Evolutionary conservation across 108 stramenopile species (phyloP), one percentile per base, ranked within the genome.

Genomic region (Parietichytrium sp.): DNA sequence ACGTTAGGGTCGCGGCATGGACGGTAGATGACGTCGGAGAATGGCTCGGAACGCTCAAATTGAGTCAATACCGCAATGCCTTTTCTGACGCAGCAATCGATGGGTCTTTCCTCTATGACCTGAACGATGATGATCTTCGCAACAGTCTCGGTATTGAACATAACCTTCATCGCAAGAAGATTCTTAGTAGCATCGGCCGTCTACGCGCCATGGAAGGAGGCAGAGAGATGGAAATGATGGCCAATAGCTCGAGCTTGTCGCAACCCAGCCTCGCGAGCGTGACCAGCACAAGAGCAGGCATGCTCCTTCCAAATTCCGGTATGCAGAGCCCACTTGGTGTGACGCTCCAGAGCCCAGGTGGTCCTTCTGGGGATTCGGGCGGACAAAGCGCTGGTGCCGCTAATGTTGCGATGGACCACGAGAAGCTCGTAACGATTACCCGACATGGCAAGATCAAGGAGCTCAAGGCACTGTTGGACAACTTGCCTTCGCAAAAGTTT

Each of bases 71-170:
- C 61, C 87, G 87, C 45, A 91, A 93, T 31, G 85, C 92, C 20
- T 95, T 95, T 61, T 83, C 84, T 15, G 92, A 93, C 55, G 93
- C 91, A 13, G 93, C 94, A 0, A 91, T 95, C 25, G 94, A 95
- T 79, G 94, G 94, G 10, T 85, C 90, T 36, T 93, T 95, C 87
- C 83, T 95, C 47, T 93, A 91, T 55, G 92, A 93, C 55, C 88
- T 95, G 30, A 93, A 90, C 55, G 94, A 95, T 79, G 94, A 95
- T 54, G 94, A 95, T 79, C 84, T 95, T 52, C 87, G 86, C 52
- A 92, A 91, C 85, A 93, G 92, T 10, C 83, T 95, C n/a, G 94
- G 94, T 16, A 90, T 95, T 48, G 93, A 94, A 83, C 94, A 95
- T 77, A 84, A 89, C 31, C 86, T 95, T 29, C 94, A 95, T 85